Percentiles rank a stretch among this genome's conserved stretches.
Conservation (phyloP, 2,329 filamentous ascomycete species). For the Tolypocladium tropicale region DNA sequence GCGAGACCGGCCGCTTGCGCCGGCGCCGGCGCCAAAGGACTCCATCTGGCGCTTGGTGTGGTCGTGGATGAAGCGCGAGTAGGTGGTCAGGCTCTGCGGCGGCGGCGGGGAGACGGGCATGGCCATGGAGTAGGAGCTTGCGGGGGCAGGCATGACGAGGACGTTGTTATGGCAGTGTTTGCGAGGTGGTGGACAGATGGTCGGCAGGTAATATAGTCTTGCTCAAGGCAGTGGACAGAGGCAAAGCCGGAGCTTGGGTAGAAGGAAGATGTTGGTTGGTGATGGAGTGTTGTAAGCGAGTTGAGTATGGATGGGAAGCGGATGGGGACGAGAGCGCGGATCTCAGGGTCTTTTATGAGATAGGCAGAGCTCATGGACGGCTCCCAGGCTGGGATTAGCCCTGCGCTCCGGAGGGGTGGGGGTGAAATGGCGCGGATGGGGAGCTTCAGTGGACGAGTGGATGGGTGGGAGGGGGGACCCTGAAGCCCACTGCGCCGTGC, state of each 20-base stretch:
- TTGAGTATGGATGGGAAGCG: neutral
- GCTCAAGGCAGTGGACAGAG: neutral
- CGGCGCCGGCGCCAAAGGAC: slow-evolving; percentile 25
- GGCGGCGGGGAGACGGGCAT: slow-evolving; percentile 27
- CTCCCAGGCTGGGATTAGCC: neutral
- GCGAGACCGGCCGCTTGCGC: slow-evolving; percentile 6
- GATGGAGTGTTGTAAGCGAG: neutral
- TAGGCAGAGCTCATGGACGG: neutral
- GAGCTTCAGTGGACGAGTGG: too few species aligned
- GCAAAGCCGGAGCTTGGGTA: too few species aligned
- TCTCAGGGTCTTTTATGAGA: slow-evolving; percentile 13
- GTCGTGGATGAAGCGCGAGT: slow-evolving; percentile 51
- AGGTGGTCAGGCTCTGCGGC: slow-evolving; percentile 40
- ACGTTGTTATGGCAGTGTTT: neutral
- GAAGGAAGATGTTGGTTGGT: neutral
- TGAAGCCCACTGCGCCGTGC: neutral
- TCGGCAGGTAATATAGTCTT: neutral
- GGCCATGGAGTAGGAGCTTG: slow-evolving; percentile 27
- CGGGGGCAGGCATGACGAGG: slow-evolving; percentile 25
- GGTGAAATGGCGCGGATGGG: neutral
- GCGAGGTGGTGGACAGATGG: slow-evolving; percentile 1
- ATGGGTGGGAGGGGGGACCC: neutral
- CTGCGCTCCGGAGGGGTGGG: neutral
- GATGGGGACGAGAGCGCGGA: neutral
- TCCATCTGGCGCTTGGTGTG: slow-evolving; percentile 60